A percentile compares a stretch with the other conserved stretches of the same genome.
Conservation (phyloP, 768 basidiomycete species). For the Leccinum truebloodii region DNA sequence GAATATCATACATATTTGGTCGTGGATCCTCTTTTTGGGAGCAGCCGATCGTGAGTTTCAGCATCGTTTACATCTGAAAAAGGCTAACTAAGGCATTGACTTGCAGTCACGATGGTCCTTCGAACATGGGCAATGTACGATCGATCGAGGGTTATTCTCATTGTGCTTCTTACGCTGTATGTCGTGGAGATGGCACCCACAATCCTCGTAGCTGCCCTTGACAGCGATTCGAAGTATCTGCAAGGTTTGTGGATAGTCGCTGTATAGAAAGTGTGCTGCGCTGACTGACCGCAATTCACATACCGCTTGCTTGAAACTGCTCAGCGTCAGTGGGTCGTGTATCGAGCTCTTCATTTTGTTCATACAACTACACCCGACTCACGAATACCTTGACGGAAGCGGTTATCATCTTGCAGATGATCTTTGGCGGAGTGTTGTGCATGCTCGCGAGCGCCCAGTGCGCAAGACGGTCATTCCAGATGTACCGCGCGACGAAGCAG, state of each 20-base stretch:
- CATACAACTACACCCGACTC: neutral
- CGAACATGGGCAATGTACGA: constrained; percentile 4
- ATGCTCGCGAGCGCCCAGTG: neutral
- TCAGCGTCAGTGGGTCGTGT: neutral
- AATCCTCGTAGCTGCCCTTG: neutral
- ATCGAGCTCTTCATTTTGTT: neutral
- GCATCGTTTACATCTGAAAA: neutral
- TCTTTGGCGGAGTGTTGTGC: neutral
- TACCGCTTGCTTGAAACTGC: neutral
- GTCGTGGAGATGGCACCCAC: neutral
- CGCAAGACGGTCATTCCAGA: neutral
- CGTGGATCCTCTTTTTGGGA: neutral
- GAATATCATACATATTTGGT: neutral
- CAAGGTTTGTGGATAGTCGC: neutral
- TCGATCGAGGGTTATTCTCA: neutral
- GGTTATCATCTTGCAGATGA: neutral
- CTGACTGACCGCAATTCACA: neutral
- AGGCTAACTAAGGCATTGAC: no score
- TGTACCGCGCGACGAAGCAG: neutral
- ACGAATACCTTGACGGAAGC: neutral
- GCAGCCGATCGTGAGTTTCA: constrained; percentile 2
- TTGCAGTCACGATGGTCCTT: constrained; percentile 1
- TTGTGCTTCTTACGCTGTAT: neutral
- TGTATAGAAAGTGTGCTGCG: neutral
- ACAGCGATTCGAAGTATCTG: neutral